Percentiles rank a stretch among this genome's conserved stretches.
These are phyloP conservation scores for Annulohypoxylon stygium DNA, from an alignment of 495 filamentous ascomycete species.

Conservation along the genomic window DNA sequence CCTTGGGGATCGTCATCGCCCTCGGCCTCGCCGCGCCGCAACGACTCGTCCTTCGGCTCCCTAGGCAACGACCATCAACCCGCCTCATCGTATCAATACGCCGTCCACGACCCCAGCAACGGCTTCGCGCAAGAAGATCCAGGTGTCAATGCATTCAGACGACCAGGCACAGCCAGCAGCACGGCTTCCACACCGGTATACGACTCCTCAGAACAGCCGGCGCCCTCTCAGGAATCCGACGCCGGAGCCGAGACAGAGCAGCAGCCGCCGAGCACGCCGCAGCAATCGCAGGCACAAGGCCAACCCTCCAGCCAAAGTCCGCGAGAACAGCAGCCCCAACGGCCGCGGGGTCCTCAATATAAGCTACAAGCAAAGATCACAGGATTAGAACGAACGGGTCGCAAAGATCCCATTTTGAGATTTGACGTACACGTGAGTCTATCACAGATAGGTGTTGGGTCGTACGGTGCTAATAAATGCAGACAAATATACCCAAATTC, in stretches of 20 bases:
- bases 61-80: conserved; percentile 50
- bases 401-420: conserved; percentile 93
- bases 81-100: conserved; percentile 53
- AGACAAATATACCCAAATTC: conserved; percentile 99
- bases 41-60: conserved; percentile 67
- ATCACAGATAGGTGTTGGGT: neutral
- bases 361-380: conserved; percentile 95
- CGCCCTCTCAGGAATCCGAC: conserved; percentile 54
- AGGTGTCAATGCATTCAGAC: conserved; percentile 55
- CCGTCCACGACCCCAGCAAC: conserved; percentile 51
- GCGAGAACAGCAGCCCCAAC: conserved; percentile 48
- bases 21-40: conserved; percentile 72
- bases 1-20: conserved; percentile 82
- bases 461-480: conserved; percentile 31
- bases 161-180: conserved; percentile 57
- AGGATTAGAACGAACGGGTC: conserved; percentile 88
- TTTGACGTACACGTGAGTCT: conserved; percentile 94
- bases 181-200: conserved; percentile 50
- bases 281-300: conserved; percentile 60
- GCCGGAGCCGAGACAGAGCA: conserved; percentile 53
- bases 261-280: conserved; percentile 57
- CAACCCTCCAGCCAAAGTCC: conserved; percentile 7
- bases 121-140: conserved; percentile 57
- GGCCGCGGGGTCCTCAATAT: conserved; percentile 73
- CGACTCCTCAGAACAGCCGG: conserved; percentile 46